Conservation (phyloP, 495 filamentous ascomycete species). For the Penicillium pancosmium region DNA sequence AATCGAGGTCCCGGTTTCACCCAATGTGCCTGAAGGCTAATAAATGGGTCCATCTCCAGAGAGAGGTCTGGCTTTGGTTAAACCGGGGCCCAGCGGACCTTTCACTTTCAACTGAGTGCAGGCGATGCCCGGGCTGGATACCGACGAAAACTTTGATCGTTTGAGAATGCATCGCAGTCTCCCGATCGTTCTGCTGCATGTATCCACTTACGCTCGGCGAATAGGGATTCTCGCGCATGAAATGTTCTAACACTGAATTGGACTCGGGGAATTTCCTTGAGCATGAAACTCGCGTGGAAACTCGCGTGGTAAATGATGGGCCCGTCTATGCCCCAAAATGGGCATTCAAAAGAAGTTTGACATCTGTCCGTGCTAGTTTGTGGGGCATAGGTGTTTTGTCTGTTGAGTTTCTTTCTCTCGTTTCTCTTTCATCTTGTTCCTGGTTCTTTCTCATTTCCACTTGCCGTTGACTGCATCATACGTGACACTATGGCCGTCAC, state of each 20-base stretch:
- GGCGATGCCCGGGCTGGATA: not conserved
- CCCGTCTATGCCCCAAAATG: not conserved
- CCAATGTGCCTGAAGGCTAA: constrained; percentile 2
- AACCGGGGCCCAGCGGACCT: not conserved
- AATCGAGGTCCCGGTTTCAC: not conserved
- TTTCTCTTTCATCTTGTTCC: not conserved
- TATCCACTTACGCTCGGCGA: not conserved
- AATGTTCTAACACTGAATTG: not conserved
- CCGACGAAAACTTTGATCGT: not conserved
- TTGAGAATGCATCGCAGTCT: not conserved
- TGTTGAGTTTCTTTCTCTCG: not conserved
- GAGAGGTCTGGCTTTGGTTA: not conserved
- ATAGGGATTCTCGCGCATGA: not conserved
- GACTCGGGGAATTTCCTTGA: constrained; percentile 1
- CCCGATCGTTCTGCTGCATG: not conserved
- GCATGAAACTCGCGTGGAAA: not conserved
- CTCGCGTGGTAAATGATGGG: not conserved
- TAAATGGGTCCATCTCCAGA: not conserved
- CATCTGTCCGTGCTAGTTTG: not conserved
- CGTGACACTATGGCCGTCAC: not conserved
- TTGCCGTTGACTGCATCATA: not conserved
- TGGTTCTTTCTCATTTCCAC: not conserved
- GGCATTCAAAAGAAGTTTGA: not conserved
- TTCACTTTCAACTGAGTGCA: not conserved
- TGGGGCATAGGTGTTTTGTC: not conserved